These are phyloP conservation scores for Coemansia sp. DNA, from an alignment of 192 early-diverging fungal species.

Conservation along the genomic window DNA sequence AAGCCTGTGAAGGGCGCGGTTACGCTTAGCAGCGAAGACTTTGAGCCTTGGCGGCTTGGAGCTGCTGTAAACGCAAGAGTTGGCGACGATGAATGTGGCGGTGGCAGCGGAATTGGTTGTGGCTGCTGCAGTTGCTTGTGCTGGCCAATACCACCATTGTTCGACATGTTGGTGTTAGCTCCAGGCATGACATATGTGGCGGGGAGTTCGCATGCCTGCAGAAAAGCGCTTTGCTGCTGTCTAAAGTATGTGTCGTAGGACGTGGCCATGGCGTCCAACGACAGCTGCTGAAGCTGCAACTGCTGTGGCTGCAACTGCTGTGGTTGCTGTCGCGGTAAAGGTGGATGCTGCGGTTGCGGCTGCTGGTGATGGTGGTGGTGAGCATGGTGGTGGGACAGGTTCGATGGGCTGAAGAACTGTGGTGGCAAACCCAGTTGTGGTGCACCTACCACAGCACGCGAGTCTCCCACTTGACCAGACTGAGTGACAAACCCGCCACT, in stretches of 20 bases:
- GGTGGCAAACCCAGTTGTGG: constrained; percentile 11
- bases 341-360: background rate
- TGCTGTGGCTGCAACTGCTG: constrained; percentile 8
- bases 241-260: constrained; percentile 18
- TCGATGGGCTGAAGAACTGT: constrained; percentile 19
- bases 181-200: constrained; percentile 2
- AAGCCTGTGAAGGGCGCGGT: constrained; percentile 17
- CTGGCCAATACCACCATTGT: background rate
- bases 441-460: constrained; percentile 13
- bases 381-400: constrained; percentile 6
- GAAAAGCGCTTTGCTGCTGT: constrained; percentile 10
- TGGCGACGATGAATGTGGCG: constrained; percentile 13
- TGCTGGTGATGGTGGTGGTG: background rate
- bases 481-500: constrained; percentile 21
- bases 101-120: background rate
- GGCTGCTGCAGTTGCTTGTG: background rate
- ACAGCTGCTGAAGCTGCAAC: constrained; percentile 5
- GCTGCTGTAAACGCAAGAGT: constrained; percentile 16
- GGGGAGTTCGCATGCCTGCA: constrained; percentile 5
- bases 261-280: constrained; percentile 5
- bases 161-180: background rate
- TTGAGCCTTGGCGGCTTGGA: constrained; percentile 29
- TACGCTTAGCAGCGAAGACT: constrained; percentile 23
- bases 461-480: constrained; percentile 6
- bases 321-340: background rate